Evolutionary conservation across 768 basidiomycete genomes (phyloP).

Genomic region (Suillus hirtellus): DNA sequence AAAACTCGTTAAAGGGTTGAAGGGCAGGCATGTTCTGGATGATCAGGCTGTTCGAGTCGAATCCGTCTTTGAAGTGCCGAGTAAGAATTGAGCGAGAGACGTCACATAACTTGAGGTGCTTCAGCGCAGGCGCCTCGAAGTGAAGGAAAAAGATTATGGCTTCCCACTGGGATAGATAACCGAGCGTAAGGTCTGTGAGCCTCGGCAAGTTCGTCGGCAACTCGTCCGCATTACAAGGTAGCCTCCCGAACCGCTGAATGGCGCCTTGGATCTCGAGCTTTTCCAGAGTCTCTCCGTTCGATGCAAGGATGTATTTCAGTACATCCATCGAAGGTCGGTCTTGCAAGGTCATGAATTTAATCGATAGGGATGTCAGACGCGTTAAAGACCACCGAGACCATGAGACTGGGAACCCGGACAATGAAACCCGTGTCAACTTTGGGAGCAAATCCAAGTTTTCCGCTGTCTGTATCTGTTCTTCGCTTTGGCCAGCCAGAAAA

Average conservation of each 20-base stretch:
- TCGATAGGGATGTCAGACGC: constrained; percentile 12
- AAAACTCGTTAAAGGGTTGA: background rate
- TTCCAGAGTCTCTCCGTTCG: constrained; percentile 11
- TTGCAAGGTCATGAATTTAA: constrained; percentile 5
- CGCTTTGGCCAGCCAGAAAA: background rate
- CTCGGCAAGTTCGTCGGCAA: constrained; percentile 7
- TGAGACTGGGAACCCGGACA: background rate
- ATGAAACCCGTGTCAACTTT: background rate
- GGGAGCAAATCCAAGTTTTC: background rate
- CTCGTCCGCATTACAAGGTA: background rate
- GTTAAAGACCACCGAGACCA: constrained; percentile 14
- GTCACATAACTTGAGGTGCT: constrained; percentile 10
- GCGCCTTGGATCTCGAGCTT: constrained; percentile 10
- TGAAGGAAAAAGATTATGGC: background rate
- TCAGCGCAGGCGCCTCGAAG: constrained; percentile 9
- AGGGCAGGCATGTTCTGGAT: background rate
- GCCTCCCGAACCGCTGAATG: background rate
- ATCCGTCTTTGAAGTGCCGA: background rate
- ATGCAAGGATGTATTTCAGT: background rate
- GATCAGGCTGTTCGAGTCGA: background rate
- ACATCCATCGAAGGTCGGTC: constrained; percentile 6
- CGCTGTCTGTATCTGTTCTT: no score
- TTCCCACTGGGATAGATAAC: constrained; percentile 11
- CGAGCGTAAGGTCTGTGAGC: constrained; percentile 9
- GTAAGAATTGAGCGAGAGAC: background rate